Percentiles rank a stretch among this genome's conserved stretches.
phyloP scores from a whole-genome alignment of 306 rosid species.

The Hylodesmum podocarpum region DNA sequence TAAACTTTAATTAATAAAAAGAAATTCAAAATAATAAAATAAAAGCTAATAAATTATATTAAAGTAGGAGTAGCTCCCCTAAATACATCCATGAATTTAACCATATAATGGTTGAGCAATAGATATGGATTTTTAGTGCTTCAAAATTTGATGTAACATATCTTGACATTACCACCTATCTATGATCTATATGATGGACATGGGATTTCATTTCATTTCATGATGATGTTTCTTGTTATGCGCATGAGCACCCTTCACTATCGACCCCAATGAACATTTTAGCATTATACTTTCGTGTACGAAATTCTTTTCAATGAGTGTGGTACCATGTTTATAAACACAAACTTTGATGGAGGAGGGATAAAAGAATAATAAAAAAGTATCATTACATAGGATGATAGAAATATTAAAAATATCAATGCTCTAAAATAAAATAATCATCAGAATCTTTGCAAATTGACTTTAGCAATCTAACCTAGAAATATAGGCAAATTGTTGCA shows the following conservation, averaged over 20 bases:
- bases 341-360: too few relatives aligned
- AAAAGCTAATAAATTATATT: too few relatives aligned
- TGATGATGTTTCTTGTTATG: not conserved
- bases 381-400: not conserved
- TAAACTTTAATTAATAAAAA: too few relatives aligned
- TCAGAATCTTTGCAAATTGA: not conserved
- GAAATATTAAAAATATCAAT: not conserved
- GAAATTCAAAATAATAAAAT: too few relatives aligned
- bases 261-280: not conserved
- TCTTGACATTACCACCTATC: not conserved
- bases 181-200: not conserved
- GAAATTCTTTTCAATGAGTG: too few relatives aligned
- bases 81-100: not conserved
- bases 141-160: not conserved
- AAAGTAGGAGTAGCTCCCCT: too few relatives aligned
- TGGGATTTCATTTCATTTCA: not conserved
- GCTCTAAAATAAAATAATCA: not conserved
- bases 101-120: not conserved
- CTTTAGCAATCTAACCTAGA: not conserved
- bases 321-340: not conserved
- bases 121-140: not conserved
- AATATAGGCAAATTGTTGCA: conserved; percentile 6
- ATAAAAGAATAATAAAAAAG: not conserved
- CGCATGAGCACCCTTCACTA: conserved; percentile 6
- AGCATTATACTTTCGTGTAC: too few relatives aligned